Percentiles rank a stretch among this genome's conserved stretches.
These are phyloP conservation scores for Zymoseptoria passerinii DNA, from an alignment of 2,329 filamentous ascomycete species.

Conservation along the genomic window DNA sequence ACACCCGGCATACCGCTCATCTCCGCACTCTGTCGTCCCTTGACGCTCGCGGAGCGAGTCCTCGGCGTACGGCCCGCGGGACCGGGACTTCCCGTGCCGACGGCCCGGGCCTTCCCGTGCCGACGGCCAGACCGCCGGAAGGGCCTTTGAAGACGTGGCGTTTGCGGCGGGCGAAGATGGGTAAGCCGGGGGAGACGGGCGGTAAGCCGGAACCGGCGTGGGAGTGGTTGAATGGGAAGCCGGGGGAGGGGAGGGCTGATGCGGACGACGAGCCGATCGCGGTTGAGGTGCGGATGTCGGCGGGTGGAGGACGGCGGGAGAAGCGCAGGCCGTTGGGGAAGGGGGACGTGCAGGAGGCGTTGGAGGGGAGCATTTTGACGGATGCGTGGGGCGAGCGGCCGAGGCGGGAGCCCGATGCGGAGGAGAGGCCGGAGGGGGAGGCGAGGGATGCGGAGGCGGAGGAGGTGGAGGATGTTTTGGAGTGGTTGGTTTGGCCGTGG, in stretches of 20 bases:
- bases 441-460: conserved; percentile 53
- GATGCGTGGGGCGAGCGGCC: conserved; percentile 77
- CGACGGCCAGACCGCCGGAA: conserved; percentile 19
- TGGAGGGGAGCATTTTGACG: conserved; percentile 90
- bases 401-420: conserved; percentile 51
- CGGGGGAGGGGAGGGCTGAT: too few relatives aligned
- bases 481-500: conserved; percentile 72
- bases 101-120: conserved; percentile 40
- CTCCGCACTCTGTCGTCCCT: conserved; percentile 63
- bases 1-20: conserved; percentile 49
- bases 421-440: conserved; percentile 36
- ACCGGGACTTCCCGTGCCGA: conserved; percentile 43
- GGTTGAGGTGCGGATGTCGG: conserved; percentile 18
- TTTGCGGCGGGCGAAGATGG: conserved; percentile 71
- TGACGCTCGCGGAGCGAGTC: conserved; percentile 46
- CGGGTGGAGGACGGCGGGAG: conserved; percentile 26
- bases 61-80: conserved; percentile 12
- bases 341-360: conserved; percentile 35
- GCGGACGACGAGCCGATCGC: neutral
- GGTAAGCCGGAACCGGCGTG: conserved; percentile 15
- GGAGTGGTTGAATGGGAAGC: neutral
- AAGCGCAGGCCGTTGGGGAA: conserved; percentile 85
- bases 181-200: conserved; percentile 53
- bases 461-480: conserved; percentile 88
- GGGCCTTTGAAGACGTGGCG: conserved; percentile 76